Evolutionary conservation across 2,329 filamentous ascomycete species (phyloP), one percentile per base, ranked within the genome.

Genomic region (Ophiostoma quercus): DNA sequence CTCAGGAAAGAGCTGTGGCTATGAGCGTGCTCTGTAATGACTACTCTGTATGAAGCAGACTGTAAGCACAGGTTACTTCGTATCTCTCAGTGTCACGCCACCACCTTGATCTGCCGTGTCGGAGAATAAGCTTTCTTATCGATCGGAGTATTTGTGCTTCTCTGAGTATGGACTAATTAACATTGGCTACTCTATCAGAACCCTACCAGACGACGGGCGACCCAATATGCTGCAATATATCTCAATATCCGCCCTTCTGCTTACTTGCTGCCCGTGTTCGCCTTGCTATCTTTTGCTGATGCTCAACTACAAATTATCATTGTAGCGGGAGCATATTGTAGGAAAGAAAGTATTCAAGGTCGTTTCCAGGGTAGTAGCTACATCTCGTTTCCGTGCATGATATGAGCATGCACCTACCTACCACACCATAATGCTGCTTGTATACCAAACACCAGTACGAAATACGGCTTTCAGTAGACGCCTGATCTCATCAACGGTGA

Each of bases 61-160:
- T 41, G 39, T 9, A 51, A 51, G 47, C 16, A 51, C n/a, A 51
- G 19, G 11, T 41, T 41, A 29, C 25, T 29, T 29, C 25, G 25
- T 29, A 41, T 47, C 43, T 47, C 22, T 22, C 22, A 57, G 51
- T 25, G n/a, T 57, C 51, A 25, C 51, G 9, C 51, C n/a, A 57
- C 51, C 22, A 25, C 16, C 51, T 29, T 57, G 8, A 25, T 57
- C 51, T 57, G 51, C n/a, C 51, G 51, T 25, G 51, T 25, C 51
- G 51, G 51, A 57, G n/a, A 57, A 57, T 57, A 57, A 57, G 51
- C 51, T 25, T 57, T 57, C 22, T 57, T 57, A 57, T 57, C 51
- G n/a, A 25, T 57, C 51, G 51, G 51, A 57, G 51, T 57, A 57
- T 14, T 57, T 57, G 51, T 25, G n/a, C 11, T 25, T 57, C n/a